These are phyloP conservation scores for Exophiala sp. DNA, from an alignment of 2,329 filamentous ascomycete genomes.

Conservation along the genomic window DNA sequence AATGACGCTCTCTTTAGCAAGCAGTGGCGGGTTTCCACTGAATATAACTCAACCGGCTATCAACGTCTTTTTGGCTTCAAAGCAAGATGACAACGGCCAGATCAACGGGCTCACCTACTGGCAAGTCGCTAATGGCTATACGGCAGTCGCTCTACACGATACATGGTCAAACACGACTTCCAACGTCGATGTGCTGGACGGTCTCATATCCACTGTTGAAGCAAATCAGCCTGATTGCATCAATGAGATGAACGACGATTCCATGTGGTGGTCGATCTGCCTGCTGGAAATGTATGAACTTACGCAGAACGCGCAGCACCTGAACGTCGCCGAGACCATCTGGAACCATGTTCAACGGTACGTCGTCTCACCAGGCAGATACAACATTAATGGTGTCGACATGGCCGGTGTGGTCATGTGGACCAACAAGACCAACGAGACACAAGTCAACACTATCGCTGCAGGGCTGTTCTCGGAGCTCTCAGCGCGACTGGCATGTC, in stretches of 20 bases:
- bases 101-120: slow-evolving; percentile 22
- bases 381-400: slow-evolving; percentile 15
- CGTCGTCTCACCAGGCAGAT: slow-evolving; percentile 10
- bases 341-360: slow-evolving; percentile 17
- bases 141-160: slow-evolving; percentile 22
- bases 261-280: slow-evolving; percentile 24
- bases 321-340: slow-evolving; percentile 8
- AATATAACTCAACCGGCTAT: slow-evolving; percentile 17
- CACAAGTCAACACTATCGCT: slow-evolving; percentile 20
- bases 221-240: slow-evolving; percentile 14
- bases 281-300: slow-evolving; percentile 18
- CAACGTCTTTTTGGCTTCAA: slow-evolving; percentile 17
- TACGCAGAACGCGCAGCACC: slow-evolving; percentile 2
- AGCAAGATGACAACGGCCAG: slow-evolving; percentile 12
- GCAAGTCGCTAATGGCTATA: slow-evolving; percentile 25
- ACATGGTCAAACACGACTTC: slow-evolving; percentile 15
- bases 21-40: background rate
- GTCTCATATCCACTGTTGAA: slow-evolving; percentile 14
- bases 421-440: slow-evolving; percentile 19
- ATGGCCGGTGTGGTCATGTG: slow-evolving; percentile 24
- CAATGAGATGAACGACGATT: slow-evolving; percentile 24
- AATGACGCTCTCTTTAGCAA: slow-evolving; percentile 5
- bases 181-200: slow-evolving; percentile 8
- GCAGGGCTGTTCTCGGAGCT: slow-evolving; percentile 22
- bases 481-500: slow-evolving; percentile 11